These are phyloP conservation scores for Paramecium sexaurelia DNA, from an alignment of 73 alveolate genomes.

Conservation along the genomic window DNA sequence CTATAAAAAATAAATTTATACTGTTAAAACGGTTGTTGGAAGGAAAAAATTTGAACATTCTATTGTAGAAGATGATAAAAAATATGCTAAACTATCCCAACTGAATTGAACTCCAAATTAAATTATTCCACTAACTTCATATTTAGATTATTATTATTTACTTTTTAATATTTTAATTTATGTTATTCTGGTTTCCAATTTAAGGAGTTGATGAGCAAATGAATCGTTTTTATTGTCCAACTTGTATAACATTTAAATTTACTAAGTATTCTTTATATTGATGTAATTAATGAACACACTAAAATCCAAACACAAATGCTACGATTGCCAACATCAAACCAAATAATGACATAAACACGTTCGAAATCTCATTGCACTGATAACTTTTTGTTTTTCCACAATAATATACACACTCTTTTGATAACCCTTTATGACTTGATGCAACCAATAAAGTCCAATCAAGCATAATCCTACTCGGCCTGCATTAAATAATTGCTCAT, in stretches of 20 bases:
- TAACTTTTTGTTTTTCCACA: slow-evolving; percentile 36
- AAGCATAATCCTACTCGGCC: background rate
- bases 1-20: background rate
- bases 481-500: background rate
- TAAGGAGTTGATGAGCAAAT: background rate
- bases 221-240: slow-evolving; percentile 12
- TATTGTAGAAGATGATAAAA: background rate
- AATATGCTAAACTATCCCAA: background rate
- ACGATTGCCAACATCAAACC: slow-evolving; percentile 25
- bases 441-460: background rate
- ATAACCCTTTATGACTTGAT: background rate
- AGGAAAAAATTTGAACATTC: background rate
- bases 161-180: background rate
- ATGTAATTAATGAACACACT: slow-evolving; percentile 7
- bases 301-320: slow-evolving; percentile 11
- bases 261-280: slow-evolving; percentile 14
- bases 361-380: background rate
- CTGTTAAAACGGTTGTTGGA: background rate
- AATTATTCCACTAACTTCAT: background rate
- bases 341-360: background rate
- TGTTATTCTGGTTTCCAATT: background rate
- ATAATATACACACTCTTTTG: slow-evolving; percentile 16
- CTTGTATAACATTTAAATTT: background rate
- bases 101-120: background rate
- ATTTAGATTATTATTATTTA: background rate